Base-by-base conservation (phyloP, 192 early-diverging fungal species). In the Coemansia sp. region DNA sequence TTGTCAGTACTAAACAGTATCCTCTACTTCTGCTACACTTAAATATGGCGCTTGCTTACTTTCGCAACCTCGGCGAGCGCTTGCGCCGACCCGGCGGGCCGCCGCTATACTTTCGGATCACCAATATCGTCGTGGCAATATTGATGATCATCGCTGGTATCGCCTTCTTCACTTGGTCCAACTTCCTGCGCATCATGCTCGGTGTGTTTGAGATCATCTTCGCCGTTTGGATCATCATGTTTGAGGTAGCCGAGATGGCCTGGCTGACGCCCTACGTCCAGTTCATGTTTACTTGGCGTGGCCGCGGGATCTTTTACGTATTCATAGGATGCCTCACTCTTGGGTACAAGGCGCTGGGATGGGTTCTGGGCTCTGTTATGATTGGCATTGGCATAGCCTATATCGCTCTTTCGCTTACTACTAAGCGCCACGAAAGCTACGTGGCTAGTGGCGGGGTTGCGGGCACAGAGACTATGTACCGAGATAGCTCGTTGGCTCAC, bases 281-380 rank as follows among this genome's bases (percentile, higher is more conserved):
- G 68, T 82, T 82, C 35, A 82, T 82, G 79, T 77, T 73, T 38
- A 82, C 74, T 3, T 82, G 74, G 74, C 70, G 70, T 8, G 79
- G 79, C 0, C 79, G 79, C 39, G 79, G 79, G 2, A 22, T 73
- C 2, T 77, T 82, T 37, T 82, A 82, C 45, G 65, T 82, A 15
- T 76, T 82, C 51, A 68, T 82, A 6, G 79, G 79, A 32, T 82
- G 79, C 27, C 46, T 82, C 46, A 77, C 70, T 1, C 71, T 82
- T 0, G 79, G 79, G 0, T 49, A 73, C 57, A 67, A 67, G 39
- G 60, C 79, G 25, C 57, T 70, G 14, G 74, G 74, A 17, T 77
- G 74, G 74, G 57, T 77, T 11, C 51, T 77, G 14, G 79, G 79
- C 8, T 59, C 79, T 19, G 45, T 82, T 31, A 82, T 82, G 37